A percentile compares a stretch with the other conserved stretches of the same genome.
phyloP scores from a whole-genome alignment of 2,329 filamentous ascomycete genomes.

The Coleophoma eucalyptorum region DNA sequence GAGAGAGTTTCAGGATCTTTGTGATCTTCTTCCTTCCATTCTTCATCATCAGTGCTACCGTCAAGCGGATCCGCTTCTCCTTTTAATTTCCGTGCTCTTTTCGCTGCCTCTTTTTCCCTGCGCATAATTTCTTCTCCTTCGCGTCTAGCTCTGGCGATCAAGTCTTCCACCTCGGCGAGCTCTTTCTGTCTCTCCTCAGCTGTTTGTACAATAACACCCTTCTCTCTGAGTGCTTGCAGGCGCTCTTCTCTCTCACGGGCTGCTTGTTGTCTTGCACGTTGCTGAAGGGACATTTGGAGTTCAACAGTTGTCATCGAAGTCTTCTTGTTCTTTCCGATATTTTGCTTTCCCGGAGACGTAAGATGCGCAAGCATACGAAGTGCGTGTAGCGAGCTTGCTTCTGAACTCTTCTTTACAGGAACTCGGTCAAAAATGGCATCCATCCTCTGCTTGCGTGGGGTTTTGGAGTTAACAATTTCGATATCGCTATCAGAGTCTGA shows the following conservation, averaged over 20 bases:
- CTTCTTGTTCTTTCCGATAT: slow-evolving; percentile 37
- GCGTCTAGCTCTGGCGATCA: slow-evolving; percentile 77
- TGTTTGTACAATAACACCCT: slow-evolving; percentile 78
- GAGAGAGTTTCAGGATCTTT: slow-evolving; percentile 38
- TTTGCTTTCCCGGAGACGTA: slow-evolving; percentile 54
- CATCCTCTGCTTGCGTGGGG: slow-evolving; percentile 42
- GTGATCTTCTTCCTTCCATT: slow-evolving; percentile 42
- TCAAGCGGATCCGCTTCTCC: slow-evolving; percentile 38
- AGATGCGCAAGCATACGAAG: slow-evolving; percentile 74
- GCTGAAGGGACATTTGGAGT: slow-evolving; percentile 63
- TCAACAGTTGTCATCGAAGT: slow-evolving; percentile 64
- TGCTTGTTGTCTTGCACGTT: slow-evolving; percentile 76
- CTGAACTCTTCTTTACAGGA: slow-evolving; percentile 58
- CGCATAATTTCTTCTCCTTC: slow-evolving; percentile 78
- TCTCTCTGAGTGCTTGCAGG: slow-evolving; percentile 71
- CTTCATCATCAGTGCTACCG: slow-evolving; percentile 53
- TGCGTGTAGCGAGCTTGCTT: slow-evolving; percentile 59
- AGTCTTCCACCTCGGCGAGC: slow-evolving; percentile 79
- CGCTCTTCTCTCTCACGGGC: slow-evolving; percentile 72
- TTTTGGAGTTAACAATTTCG: slow-evolving; percentile 28
- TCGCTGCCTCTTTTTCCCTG: slow-evolving; percentile 70
- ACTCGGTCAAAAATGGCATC: slow-evolving; percentile 67
- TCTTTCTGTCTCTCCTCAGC: slow-evolving; percentile 82
- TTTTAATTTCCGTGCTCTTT: slow-evolving; percentile 51
- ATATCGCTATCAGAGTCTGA: slow-evolving; percentile 43